Percentiles rank a stretch among this genome's conserved stretches.
Evolutionary conservation across 306 rosid genomes (phyloP).

Genomic region (Lathyrus oleraceus): DNA sequence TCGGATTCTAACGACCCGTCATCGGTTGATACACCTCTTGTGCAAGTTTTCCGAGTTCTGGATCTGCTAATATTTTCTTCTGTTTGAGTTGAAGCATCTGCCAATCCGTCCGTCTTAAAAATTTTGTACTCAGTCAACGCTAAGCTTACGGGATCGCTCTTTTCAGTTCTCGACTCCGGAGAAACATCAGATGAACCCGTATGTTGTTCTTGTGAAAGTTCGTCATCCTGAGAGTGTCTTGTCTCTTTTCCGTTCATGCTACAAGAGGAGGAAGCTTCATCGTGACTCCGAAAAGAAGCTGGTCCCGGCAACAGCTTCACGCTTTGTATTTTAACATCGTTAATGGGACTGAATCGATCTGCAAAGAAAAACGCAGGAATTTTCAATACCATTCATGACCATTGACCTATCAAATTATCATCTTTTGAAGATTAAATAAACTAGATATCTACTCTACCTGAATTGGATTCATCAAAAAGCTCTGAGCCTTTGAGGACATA

Average conservation of each 20-base stretch:
- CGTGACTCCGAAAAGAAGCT: constrained; percentile 68
- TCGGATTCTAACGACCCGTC: constrained; percentile 64
- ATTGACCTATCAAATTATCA: not conserved
- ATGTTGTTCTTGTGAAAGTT: constrained; percentile 61
- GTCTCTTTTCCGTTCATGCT: constrained; percentile 88
- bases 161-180: constrained; percentile 67
- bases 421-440: constrained; percentile 22
- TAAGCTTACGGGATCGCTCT: constrained; percentile 68
- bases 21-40: constrained; percentile 94
- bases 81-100: constrained; percentile 95
- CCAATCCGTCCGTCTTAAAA: constrained; percentile 77
- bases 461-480: constrained; percentile 84
- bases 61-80: constrained; percentile 63
- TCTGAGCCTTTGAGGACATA: constrained; percentile 99
- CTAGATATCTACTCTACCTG: constrained; percentile 52
- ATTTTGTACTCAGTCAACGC: constrained; percentile 89
- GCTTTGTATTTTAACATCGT: constrained; percentile 56
- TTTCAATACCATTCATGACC: constrained; percentile 17
- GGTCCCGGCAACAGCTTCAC: constrained; percentile 81
- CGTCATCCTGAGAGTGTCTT: constrained; percentile 74
- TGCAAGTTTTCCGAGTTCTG: constrained; percentile 70
- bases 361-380: constrained; percentile 24
- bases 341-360: constrained; percentile 73
- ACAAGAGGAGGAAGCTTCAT: constrained; percentile 79
- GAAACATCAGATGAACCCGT: constrained; percentile 70